Evolutionary conservation across 129 eudicot species (phyloP).

Genomic region (Silybum marianum): DNA sequence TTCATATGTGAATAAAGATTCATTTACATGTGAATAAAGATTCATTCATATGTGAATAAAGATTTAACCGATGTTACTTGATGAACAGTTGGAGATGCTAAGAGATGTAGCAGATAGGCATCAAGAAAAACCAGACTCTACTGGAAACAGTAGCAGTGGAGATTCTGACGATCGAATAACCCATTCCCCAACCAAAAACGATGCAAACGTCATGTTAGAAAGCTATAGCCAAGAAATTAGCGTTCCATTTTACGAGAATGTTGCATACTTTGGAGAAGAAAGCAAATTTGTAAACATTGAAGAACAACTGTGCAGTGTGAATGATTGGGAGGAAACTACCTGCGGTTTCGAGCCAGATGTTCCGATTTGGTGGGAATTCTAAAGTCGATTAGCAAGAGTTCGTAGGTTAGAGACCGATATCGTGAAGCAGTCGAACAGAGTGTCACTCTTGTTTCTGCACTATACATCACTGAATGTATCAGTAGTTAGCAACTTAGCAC

Average conservation of each 20-base stretch:
- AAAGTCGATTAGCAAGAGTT: not conserved
- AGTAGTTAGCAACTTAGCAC: constrained; percentile 27
- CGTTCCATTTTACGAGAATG: constrained; percentile 29
- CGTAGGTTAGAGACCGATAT: not conserved
- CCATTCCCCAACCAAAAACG: constrained; percentile 18
- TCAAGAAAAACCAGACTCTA: constrained; percentile 11
- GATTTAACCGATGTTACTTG: not conserved
- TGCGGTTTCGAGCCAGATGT: constrained; percentile 32
- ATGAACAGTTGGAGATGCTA: constrained; percentile 36
- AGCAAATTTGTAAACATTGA: constrained; percentile 27
- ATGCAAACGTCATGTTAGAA: constrained; percentile 22
- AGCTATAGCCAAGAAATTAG: constrained; percentile 13
- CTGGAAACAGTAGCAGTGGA: constrained; percentile 27
- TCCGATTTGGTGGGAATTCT: constrained; percentile 46
- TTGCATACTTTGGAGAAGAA: constrained; percentile 44
- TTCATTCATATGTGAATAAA: not conserved
- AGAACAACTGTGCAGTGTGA: constrained; percentile 29
- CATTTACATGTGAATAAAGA: not conserved
- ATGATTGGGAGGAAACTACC: constrained; percentile 26
- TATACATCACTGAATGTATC: constrained; percentile 1
- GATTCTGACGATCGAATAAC: constrained; percentile 23
- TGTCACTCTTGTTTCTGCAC: constrained; percentile 22
- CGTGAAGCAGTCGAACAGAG: constrained; percentile 11
- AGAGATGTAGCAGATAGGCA: constrained; percentile 26
- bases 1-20: not conserved